A percentile compares a stretch with the other conserved stretches of the same genome.
Evolutionary conservation across 1,284 basidiomycete species (phyloP).

Genomic region (Exobasidium cylindrosporum): DNA sequence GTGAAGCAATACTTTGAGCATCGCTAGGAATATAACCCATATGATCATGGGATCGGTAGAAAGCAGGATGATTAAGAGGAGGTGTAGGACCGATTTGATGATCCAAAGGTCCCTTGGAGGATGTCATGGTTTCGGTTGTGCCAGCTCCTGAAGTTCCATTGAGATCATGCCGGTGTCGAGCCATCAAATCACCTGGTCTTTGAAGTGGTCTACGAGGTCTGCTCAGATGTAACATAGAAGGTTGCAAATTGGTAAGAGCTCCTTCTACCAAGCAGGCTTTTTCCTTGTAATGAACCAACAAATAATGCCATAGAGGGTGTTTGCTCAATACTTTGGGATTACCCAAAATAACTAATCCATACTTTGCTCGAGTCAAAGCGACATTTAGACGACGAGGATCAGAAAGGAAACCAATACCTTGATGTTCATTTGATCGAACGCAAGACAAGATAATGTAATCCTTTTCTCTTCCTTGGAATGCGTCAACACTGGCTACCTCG

Average conservation of each 20-base stretch:
- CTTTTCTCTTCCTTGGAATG: conserved; percentile 99
- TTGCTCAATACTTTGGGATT: conserved; percentile 99
- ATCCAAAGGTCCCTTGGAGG: neutral
- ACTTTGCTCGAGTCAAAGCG: conserved; percentile 93
- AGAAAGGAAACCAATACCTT: conserved; percentile 98
- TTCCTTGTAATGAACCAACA: conserved; percentile 98
- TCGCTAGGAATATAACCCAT: conserved; percentile 92
- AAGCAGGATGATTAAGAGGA: conserved; percentile 62
- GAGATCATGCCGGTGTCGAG: conserved; percentile 38
- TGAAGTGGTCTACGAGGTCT: conserved; percentile 43
- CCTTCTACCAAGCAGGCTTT: conserved; percentile 91
- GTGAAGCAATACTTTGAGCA: conserved; percentile 39
- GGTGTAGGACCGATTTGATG: conserved; percentile 64
- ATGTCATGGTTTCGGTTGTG: conserved; percentile 13
- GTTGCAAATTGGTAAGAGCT: conserved; percentile 89
- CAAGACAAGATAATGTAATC: conserved; percentile 99
- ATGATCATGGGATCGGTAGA: conserved; percentile 91
- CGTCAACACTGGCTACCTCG: conserved; percentile 97
- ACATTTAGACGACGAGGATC: conserved; percentile 96
- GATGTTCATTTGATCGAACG: conserved; percentile 98
- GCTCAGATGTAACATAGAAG: conserved; percentile 94
- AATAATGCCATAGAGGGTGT: conserved; percentile 83
- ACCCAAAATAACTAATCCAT: conserved; percentile 93
- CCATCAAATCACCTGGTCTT: conserved; percentile 46
- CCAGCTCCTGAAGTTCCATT: neutral